A percentile compares a stretch with the other conserved stretches of the same genome.
These are phyloP conservation scores for Albugo candida DNA, from an alignment of 352 stramenopile genomes.

Conservation along the genomic window DNA sequence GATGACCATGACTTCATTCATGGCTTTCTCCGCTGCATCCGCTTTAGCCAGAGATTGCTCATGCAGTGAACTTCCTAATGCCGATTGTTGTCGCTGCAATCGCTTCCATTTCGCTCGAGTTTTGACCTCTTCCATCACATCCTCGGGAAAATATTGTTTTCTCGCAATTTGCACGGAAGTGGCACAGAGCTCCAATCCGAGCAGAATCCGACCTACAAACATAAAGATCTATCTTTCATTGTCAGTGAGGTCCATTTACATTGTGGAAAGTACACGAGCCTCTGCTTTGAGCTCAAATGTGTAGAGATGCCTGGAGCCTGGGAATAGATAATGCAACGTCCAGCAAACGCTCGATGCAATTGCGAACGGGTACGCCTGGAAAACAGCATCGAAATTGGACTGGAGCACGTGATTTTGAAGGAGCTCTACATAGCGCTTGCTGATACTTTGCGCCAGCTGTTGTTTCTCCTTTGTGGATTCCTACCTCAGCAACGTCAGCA, in stretches of 20 bases:
- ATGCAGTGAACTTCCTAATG: neutral
- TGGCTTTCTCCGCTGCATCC: neutral
- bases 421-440: slow-evolving; percentile 64
- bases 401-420: slow-evolving; percentile 26
- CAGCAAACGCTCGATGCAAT: slow-evolving; percentile 58
- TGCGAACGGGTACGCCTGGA: slow-evolving; percentile 76
- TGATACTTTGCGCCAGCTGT: slow-evolving; percentile 45
- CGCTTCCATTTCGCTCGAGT: neutral
- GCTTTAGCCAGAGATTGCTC: neutral
- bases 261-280: neutral
- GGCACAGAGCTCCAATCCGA: slow-evolving; percentile 41
- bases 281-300: slow-evolving; percentile 60
- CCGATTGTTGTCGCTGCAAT: neutral
- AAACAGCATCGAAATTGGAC: slow-evolving; percentile 69
- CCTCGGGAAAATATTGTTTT: slow-evolving; percentile 50
- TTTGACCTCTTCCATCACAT: slow-evolving; percentile 33
- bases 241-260: neutral
- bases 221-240: slow-evolving; percentile 23
- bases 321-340: slow-evolving; percentile 78
- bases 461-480: slow-evolving; percentile 37
- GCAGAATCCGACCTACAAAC: slow-evolving; percentile 48
- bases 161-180: slow-evolving; percentile 50
- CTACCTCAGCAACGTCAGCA: slow-evolving; percentile 7
- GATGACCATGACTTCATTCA: neutral
- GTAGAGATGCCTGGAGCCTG: slow-evolving; percentile 74